Percentiles rank a stretch among this genome's conserved stretches.
Evolutionary conservation across 129 eudicot species (phyloP).

Genomic region (Tanacetum coccineum): DNA sequence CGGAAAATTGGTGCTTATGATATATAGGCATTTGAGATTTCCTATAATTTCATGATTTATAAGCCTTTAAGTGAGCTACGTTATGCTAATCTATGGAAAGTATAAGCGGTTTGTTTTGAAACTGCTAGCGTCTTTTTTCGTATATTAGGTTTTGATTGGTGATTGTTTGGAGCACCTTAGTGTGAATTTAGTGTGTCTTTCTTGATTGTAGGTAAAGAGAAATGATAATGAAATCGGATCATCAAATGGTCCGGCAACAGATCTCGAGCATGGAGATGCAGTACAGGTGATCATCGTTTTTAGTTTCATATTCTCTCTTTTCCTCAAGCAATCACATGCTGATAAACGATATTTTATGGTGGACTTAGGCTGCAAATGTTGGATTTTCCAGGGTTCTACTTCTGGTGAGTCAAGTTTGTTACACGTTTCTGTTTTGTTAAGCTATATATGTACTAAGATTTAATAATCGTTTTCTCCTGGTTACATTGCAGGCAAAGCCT

Average conservation of each 20-base stretch:
- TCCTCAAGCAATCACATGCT: constrained; percentile 1
- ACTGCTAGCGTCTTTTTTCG: background rate
- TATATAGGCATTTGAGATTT: no score
- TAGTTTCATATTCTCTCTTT: no score
- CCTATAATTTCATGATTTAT: background rate
- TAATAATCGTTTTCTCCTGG: constrained; percentile 6
- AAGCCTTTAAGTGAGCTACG: background rate
- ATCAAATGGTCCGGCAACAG: constrained; percentile 29
- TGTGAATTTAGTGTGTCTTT: constrained; percentile 8
- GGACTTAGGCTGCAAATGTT: constrained; percentile 47
- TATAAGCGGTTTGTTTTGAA: background rate
- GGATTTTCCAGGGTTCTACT: constrained; percentile 44
- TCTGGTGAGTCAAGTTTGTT: constrained; percentile 29
- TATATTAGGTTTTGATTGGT: background rate
- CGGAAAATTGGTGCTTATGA: no score
- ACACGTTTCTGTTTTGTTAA: background rate
- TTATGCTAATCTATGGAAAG: background rate
- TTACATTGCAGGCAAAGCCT: constrained; percentile 38
- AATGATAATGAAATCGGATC: constrained; percentile 29
- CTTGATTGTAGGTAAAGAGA: constrained; percentile 28
- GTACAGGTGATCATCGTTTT: constrained; percentile 40
- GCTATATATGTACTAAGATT: background rate
- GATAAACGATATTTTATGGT: background rate
- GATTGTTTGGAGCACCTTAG: background rate
- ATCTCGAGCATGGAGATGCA: constrained; percentile 46